phyloP scores from a whole-genome alignment of 2,329 filamentous ascomycete genomes.

The Penicillium sp. region DNA sequence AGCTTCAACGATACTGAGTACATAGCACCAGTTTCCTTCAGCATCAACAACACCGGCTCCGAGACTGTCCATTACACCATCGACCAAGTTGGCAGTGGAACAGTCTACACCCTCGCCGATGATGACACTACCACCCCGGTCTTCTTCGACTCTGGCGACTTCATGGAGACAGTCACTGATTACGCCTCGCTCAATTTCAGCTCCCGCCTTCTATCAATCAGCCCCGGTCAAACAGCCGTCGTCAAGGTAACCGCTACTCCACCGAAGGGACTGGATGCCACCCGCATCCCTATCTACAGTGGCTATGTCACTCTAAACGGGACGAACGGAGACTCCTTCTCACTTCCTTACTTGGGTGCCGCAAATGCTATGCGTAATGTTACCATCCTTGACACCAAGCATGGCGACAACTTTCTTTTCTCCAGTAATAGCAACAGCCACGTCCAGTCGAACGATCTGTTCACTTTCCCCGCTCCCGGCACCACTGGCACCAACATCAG shows the following conservation, averaged over 20 bases:
- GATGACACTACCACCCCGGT: no score
- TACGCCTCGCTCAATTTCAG: slow-evolving; percentile 7
- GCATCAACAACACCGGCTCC: no score
- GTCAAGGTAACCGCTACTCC: slow-evolving; percentile 21
- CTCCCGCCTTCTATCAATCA: slow-evolving; percentile 18
- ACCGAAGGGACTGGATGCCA: slow-evolving; percentile 17
- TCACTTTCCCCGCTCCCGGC: neutral
- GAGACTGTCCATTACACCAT: no score
- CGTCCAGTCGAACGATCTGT: neutral
- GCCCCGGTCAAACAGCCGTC: slow-evolving; percentile 17
- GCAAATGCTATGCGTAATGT: slow-evolving; percentile 19
- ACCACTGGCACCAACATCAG: slow-evolving; percentile 5
- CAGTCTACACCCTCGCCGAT: no score
- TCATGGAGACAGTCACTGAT: slow-evolving; percentile 5
- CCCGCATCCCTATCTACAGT: slow-evolving; percentile 33
- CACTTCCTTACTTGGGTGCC: slow-evolving; percentile 35
- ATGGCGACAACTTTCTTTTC: slow-evolving; percentile 1
- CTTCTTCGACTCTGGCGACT: slow-evolving; percentile 1
- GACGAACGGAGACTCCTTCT: slow-evolving; percentile 21
- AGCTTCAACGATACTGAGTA: no score
- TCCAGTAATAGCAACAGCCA: neutral
- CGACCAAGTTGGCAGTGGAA: no score
- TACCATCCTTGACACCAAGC: slow-evolving; percentile 13
- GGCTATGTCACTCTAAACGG: slow-evolving; percentile 31
- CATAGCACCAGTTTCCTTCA: no score